phyloP scores from a whole-genome alignment of 2,329 filamentous ascomycete species.

The Xylariales sp. region DNA sequence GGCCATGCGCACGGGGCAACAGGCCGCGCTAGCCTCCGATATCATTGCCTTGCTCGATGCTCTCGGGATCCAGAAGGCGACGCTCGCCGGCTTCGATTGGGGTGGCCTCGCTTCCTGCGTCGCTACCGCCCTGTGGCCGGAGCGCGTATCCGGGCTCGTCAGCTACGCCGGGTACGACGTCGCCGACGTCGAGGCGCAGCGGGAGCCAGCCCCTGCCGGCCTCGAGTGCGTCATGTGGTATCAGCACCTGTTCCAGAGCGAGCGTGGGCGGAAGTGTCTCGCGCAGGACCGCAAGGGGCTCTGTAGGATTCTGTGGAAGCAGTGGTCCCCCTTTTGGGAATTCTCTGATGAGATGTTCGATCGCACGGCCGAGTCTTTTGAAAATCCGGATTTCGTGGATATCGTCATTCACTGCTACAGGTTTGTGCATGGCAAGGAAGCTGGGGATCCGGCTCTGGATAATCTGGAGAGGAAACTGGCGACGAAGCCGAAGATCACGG shows the following conservation, averaged over 20 bases:
- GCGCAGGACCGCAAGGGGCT: conserved; percentile 25
- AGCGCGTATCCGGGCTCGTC: conserved; percentile 30
- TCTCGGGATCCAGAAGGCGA: conserved; percentile 21
- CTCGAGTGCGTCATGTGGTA: conserved; percentile 37
- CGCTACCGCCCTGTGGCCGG: conserved; percentile 29
- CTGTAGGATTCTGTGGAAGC: conserved; percentile 29
- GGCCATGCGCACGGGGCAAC: conserved; percentile 32
- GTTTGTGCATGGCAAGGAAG: conserved; percentile 29
- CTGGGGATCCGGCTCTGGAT: conserved; percentile 25
- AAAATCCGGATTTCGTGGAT: conserved; percentile 35
- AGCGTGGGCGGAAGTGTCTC: conserved; percentile 31
- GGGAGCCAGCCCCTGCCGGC: background rate
- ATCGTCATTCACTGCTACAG: conserved; percentile 30
- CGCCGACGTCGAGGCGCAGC: conserved; percentile 21
- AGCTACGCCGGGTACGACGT: conserved; percentile 36
- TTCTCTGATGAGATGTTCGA: conserved; percentile 23
- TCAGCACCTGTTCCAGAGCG: conserved; percentile 37
- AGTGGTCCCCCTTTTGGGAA: conserved; percentile 33
- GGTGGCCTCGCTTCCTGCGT: conserved; percentile 33
- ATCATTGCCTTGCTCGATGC: conserved; percentile 30
- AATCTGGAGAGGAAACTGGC: conserved; percentile 21
- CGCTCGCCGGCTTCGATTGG: conserved; percentile 36
- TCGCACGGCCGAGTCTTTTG: conserved; percentile 28
- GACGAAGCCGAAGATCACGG: conserved; percentile 26
- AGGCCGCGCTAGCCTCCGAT: conserved; percentile 30